Percentiles rank a stretch among this genome's conserved stretches.
Evolutionary conservation across 1,139 yeast species (phyloP).

Genomic region (Magnusiomyces sp.): DNA sequence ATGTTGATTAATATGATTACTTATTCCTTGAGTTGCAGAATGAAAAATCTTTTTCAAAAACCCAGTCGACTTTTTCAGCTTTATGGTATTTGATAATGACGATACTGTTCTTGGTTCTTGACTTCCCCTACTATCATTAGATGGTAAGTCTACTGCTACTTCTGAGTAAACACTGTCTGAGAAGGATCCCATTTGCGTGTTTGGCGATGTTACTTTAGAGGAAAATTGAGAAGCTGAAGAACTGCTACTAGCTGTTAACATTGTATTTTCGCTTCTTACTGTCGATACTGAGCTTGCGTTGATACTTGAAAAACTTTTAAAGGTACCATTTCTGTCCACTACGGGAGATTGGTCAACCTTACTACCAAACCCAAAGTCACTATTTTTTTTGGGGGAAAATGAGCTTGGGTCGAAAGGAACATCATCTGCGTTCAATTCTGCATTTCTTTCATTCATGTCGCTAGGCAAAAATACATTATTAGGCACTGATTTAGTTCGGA

Average conservation of each 20-base stretch:
- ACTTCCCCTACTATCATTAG: no score
- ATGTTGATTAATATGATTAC: no score
- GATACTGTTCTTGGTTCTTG: no score
- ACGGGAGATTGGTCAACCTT: not conserved
- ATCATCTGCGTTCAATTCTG: constrained; percentile 8
- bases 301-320: constrained; percentile 22
- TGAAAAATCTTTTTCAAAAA: constrained; percentile 46
- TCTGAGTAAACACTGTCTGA: no score
- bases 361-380: not conserved
- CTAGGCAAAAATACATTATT: not conserved
- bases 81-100: constrained; percentile 16
- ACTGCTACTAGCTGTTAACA: no score
- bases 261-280: constrained; percentile 20
- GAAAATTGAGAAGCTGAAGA: no score
- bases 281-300: constrained; percentile 22
- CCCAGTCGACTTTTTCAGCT: constrained; percentile 34
- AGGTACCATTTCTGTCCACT: constrained; percentile 22
- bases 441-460: not conserved
- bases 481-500: not conserved
- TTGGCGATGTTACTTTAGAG: no score
- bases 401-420: constrained; percentile 26
- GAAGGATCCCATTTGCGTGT: no score
- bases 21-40: no score
- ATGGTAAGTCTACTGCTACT: no score
- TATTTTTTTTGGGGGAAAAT: constrained; percentile 6